A percentile compares a stretch with the other conserved stretches of the same genome.
Conservation (phyloP, 2,329 filamentous ascomycete genomes). For the Fusarium odoratissimum region DNA sequence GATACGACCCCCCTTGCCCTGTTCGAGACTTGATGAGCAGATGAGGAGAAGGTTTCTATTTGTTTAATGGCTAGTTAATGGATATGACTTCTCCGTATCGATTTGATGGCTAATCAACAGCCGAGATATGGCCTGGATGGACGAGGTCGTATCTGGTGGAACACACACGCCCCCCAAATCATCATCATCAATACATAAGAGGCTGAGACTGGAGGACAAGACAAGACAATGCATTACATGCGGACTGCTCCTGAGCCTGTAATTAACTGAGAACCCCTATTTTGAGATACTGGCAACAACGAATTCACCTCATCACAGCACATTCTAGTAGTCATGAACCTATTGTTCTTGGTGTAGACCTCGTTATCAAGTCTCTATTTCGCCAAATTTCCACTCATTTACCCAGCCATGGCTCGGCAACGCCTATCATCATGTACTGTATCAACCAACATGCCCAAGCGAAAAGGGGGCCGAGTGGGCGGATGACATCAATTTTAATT, state of each 20-base stretch:
- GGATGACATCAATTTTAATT: constrained; percentile 47
- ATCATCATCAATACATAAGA: not conserved
- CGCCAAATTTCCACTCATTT: constrained; percentile 39
- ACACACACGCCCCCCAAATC: constrained; percentile 6
- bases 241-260: constrained; percentile 8
- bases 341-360: not conserved
- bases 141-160: constrained; percentile 18
- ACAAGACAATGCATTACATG: constrained; percentile 6
- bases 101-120: constrained; percentile 17
- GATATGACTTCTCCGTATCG: constrained; percentile 6
- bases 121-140: constrained; percentile 26
- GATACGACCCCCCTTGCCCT: constrained; percentile 6
- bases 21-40: not conserved
- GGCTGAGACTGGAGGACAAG: not conserved
- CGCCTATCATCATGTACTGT: constrained; percentile 33
- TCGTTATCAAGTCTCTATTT: constrained; percentile 1
- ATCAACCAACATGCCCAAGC: constrained; percentile 30
- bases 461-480: constrained; percentile 39
- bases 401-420: constrained; percentile 35
- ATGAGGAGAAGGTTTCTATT: not conserved
- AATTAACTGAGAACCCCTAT: constrained; percentile 17
- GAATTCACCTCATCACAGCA: constrained; percentile 1
- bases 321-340: not conserved
- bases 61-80: not conserved
- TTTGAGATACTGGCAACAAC: not conserved